Evolutionary conservation across 768 basidiomycete genomes (phyloP).

Genomic region (Lactarius quietus): DNA sequence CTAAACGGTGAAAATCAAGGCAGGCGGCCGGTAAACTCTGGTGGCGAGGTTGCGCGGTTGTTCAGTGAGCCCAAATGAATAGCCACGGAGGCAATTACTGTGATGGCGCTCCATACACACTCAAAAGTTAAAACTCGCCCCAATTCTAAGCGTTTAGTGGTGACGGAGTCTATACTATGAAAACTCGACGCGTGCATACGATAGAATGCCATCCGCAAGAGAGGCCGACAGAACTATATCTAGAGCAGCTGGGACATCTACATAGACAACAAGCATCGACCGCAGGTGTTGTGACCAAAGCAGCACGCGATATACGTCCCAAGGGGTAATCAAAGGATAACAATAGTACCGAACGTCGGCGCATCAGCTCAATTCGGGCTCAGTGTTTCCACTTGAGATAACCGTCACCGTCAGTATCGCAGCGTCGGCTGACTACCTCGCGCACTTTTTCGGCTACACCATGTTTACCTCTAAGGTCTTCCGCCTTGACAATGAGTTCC

Average conservation of each 20-base stretch:
- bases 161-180: neutral
- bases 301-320: neutral
- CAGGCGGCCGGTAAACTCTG: neutral
- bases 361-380: slow-evolving; percentile 6
- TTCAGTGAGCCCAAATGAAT: neutral
- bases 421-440: slow-evolving; percentile 71
- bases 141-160: neutral
- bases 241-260: neutral
- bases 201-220: neutral
- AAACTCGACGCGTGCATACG: neutral
- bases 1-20: neutral
- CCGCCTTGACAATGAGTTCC: slow-evolving; percentile 60
- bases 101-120: neutral
- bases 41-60: neutral
- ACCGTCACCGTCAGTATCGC: slow-evolving; percentile 54
- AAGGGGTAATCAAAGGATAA: neutral
- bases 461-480: slow-evolving; percentile 45
- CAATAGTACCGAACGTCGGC: slow-evolving; percentile 1
- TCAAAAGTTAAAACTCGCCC: neutral
- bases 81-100: neutral
- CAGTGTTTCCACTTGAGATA: slow-evolving; percentile 54
- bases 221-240: neutral
- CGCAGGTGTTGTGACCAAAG: neutral
- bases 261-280: neutral
- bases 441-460: slow-evolving; percentile 74